Evolutionary conservation across 768 basidiomycete genomes (phyloP), one percentile per base, ranked within the genome.

Genomic region (Mrakia blollopis): DNA sequence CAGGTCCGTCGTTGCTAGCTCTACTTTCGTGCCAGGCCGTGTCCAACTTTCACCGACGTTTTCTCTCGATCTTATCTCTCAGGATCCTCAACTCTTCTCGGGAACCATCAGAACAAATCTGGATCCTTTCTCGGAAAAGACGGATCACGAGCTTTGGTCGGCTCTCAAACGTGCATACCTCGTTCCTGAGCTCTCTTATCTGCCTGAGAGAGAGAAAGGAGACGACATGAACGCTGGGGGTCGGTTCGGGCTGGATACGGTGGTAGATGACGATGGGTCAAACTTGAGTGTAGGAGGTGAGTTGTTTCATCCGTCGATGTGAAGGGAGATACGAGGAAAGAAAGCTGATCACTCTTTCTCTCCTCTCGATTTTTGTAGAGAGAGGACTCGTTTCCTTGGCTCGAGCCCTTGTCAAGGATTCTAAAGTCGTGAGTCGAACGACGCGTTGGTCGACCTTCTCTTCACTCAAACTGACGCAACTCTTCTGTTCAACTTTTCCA

Each of bases 61-160:
- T 93, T 81, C 93, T 94, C 76, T 92, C 92, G 6, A 93, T 94
- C 82, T 92, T 94, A 80, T 85, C 91, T 30, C 73, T 81, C 23
- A 28, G 39, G 81, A 82, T 60, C 72, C 75, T 62, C 79, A 80
- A 69, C 65, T 84, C 86, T 89, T 93, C 85, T 91, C 91, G 10
- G 92, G 92, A 47, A 71, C 69, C 3, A 71, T 71, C 11, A 41
- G 69, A 39, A 41, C 69, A 44, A 96, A 98, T 82, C 88, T 97
- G 5, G 95, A 97, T 82, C 95, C 95, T 0, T 97, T 97, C 85
- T 89, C 88, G 68, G 83, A 88, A 67, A 88, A 91, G 78, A 90
- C 91, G 79, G 94, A 96, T 82, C 88, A 88, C 57, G 61, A 87
- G 32, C 86, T 97, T n/a, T 94, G 92, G 91, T 93, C 95, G 80